phyloP scores from a whole-genome alignment of 352 stramenopile genomes.

The Phytophthora constricta region DNA sequence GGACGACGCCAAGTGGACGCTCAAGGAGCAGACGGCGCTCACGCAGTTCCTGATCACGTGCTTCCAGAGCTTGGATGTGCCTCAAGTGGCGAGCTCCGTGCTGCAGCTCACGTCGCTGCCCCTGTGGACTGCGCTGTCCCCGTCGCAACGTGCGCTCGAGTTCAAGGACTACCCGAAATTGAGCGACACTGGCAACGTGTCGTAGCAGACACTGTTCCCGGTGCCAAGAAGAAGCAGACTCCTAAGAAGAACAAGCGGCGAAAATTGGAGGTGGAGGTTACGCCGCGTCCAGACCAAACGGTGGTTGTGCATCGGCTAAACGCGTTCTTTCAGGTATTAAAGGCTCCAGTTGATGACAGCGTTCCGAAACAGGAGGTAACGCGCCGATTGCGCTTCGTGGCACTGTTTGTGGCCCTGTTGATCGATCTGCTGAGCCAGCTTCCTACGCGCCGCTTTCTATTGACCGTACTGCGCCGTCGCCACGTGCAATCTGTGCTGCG shows the following conservation, averaged over 20 bases:
- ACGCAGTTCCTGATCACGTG: conserved; percentile 68
- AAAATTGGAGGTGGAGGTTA: conserved; percentile 30
- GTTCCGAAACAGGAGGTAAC: conserved; percentile 23
- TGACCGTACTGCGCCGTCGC: conserved; percentile 65
- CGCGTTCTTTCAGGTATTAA: conserved; percentile 54
- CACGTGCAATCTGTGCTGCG: conserved; percentile 59
- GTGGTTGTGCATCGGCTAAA: conserved; percentile 49
- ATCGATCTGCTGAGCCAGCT: conserved; percentile 89
- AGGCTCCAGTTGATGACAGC: conserved; percentile 36
- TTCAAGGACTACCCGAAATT: conserved; percentile 72
- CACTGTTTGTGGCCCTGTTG: conserved; percentile 78
- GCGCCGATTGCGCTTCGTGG: conserved; percentile 51
- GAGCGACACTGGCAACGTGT: conserved; percentile 69
- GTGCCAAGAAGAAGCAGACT: conserved; percentile 21
- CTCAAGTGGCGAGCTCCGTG: conserved; percentile 52
- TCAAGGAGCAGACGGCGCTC: conserved; percentile 60
- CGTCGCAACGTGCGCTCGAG: conserved; percentile 64
- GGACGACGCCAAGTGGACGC: conserved; percentile 44
- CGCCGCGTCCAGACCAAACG: conserved; percentile 21
- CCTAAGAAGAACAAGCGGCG: conserved; percentile 46
- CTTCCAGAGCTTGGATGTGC: conserved; percentile 68
- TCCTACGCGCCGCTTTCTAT: conserved; percentile 90
- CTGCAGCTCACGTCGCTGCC: conserved; percentile 72
- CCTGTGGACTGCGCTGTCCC: conserved; percentile 65
- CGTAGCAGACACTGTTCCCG: neutral